Conservation (phyloP, 2,329 filamentous ascomycete genomes). For the Aspergillus ochraceoroseus region DNA sequence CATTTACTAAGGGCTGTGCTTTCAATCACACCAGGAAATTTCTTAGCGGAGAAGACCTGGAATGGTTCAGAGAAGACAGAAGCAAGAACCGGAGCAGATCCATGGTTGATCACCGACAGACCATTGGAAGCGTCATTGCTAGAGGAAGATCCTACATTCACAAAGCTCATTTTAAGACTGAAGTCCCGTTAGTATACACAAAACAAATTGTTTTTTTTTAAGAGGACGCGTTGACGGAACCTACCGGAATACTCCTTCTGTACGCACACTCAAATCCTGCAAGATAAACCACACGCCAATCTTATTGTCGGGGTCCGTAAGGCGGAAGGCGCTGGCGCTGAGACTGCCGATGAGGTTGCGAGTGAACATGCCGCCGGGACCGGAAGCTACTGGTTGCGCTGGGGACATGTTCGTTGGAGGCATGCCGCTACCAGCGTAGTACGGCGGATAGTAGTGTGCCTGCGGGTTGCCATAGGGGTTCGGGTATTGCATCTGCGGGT, state of each 20-base stretch:
- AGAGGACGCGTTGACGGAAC: not conserved
- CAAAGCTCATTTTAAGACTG: slow-evolving; percentile 68
- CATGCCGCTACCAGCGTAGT: slow-evolving; percentile 33
- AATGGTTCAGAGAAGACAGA: slow-evolving; percentile 83
- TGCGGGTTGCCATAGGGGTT: slow-evolving; percentile 33
- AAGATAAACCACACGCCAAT: slow-evolving; percentile 95
- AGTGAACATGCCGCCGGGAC: slow-evolving; percentile 79
- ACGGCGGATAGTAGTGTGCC: slow-evolving; percentile 31
- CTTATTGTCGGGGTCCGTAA: slow-evolving; percentile 72
- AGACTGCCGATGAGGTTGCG: slow-evolving; percentile 91
- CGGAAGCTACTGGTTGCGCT: slow-evolving; percentile 37
- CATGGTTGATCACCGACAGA: slow-evolving; percentile 59
- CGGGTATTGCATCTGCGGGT: slow-evolving; percentile 33
- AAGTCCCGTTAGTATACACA: slow-evolving; percentile 7
- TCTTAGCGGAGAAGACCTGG: slow-evolving; percentile 94
- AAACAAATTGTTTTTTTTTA: too few relatives aligned
- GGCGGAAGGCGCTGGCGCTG: slow-evolving; percentile 77
- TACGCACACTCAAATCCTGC: slow-evolving; percentile 89
- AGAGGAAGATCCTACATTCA: slow-evolving; percentile 65
- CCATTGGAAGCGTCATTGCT: slow-evolving; percentile 37
- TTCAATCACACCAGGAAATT: slow-evolving; percentile 95
- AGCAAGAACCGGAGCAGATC: slow-evolving; percentile 74
- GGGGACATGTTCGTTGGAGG: slow-evolving; percentile 35
- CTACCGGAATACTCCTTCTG: slow-evolving; percentile 85
- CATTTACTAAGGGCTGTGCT: slow-evolving; percentile 85